Conservation (phyloP, 371 early-diverging fungal species). For the Actinomortierella ambigua region DNA sequence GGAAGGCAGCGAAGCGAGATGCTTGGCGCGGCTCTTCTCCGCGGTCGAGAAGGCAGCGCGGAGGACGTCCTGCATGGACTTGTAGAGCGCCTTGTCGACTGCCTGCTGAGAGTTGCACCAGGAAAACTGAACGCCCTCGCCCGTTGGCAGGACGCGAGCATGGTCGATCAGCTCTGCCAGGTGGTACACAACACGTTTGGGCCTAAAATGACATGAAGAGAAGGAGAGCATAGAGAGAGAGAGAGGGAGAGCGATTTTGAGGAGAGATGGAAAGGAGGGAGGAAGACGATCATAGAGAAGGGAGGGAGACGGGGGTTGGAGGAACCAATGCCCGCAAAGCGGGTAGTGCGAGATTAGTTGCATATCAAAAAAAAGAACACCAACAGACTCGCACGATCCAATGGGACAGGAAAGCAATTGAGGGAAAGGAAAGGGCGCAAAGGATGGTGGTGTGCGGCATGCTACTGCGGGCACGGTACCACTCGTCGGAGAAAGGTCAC, state of each 20-base stretch:
- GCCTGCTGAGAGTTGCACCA: slow-evolving; percentile 73
- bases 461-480: too few relatives aligned
- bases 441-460: too few relatives aligned
- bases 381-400: neutral
- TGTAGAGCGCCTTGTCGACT: slow-evolving; percentile 70
- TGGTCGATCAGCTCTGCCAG: slow-evolving; percentile 72
- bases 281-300: neutral
- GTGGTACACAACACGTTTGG: slow-evolving; percentile 80
- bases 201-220: too few relatives aligned
- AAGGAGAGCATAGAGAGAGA: neutral
- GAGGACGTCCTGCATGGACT: slow-evolving; percentile 83
- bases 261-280: neutral
- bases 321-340: neutral
- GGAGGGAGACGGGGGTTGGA: too few relatives aligned
- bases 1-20: slow-evolving; percentile 40
- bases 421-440: neutral
- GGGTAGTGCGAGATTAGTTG: too few relatives aligned
- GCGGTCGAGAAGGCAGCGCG: slow-evolving; percentile 69
- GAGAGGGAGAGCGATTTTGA: too few relatives aligned
- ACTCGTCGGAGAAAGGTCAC: too few relatives aligned
- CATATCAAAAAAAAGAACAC: too few relatives aligned
- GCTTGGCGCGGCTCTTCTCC: slow-evolving; percentile 54
- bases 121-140: slow-evolving; percentile 74
- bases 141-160: slow-evolving; percentile 64
- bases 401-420: neutral